Base-by-base conservation (phyloP, 1,139 yeast genomes). In the Trichomonascaceae sp. region DNA sequence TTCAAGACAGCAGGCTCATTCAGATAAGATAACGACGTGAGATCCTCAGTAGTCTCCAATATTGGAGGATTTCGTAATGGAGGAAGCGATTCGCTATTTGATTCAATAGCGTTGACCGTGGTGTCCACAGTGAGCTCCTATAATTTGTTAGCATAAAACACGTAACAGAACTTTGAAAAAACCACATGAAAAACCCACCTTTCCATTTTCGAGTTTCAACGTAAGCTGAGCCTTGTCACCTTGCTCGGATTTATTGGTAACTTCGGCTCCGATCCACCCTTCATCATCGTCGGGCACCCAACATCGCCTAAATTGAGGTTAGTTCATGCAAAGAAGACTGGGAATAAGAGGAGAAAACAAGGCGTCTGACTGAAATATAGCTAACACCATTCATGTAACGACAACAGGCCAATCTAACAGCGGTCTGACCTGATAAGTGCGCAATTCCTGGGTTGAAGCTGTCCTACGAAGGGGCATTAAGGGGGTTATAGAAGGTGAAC, bases 1-100 rank as follows among this genome's bases (percentile, higher is more conserved):
- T 91, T 96, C 62, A 95, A 78, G 49, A 95, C 97, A n/a, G 72
- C 68, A 0, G 99, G 99, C 70, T 95, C 99, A 70, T 95, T 93
- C 65, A 93, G 76, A 67, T 93, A 91, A 0, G 97, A 89, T 59
- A 93, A 78, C 56, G 91, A 84, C 1, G 98, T 93, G 67, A 93
- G 80, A 73, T 93, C 99, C 67, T 93, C 97, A 15, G 96, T 91
- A 1, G 96, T 87, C 71, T 91, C 99, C 61, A 91, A 78, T 57
- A 87, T 85, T 1, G 96, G 96, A 47, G 98, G 98, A 69, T 93
- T 93, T 69, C 99, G 81, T 65, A 93, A 79, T 22, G 93, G 84
- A 8, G 96, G 96, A 18, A 73, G 66, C 50, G 57, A 53, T 10
- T 65, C 68, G 51, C 62, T 58, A 49, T 64, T 60, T 3, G 85